phyloP scores from a whole-genome alignment of 176 grass and related monocot species.

The Carex littledalei region DNA sequence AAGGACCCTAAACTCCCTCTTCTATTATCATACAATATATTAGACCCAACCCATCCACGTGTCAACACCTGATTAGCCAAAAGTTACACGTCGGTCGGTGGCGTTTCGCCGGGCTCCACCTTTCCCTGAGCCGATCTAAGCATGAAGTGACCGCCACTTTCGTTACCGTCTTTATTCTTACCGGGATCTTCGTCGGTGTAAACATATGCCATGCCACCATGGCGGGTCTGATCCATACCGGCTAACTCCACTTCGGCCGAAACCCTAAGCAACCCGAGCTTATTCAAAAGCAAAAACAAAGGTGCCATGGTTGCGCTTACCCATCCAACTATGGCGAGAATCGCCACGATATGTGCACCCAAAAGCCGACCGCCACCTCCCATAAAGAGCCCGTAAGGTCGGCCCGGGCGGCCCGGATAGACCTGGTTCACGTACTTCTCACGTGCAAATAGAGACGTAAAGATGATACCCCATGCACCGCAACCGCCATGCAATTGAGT shows the following conservation, averaged over 20 bases:
- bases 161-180: background rate
- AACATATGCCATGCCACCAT: conserved; percentile 75
- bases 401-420: conserved; percentile 33
- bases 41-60: background rate
- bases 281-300: conserved; percentile 62
- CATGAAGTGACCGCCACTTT: background rate
- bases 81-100: background rate
- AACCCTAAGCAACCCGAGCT: conserved; percentile 63
- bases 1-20: background rate
- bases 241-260: conserved; percentile 75
- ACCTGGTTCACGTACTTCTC: conserved; percentile 71
- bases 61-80: background rate
- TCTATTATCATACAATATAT: conserved; percentile 9
- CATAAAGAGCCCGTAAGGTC: conserved; percentile 83
- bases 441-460: conserved; percentile 73
- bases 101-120: conserved; percentile 23
- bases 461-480: conserved; percentile 82
- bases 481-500: conserved; percentile 89
- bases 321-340: conserved; percentile 70
- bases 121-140: background rate
- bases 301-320: conserved; percentile 76
- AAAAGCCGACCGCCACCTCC: conserved; percentile 72
- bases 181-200: conserved; percentile 63
- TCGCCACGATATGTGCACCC: conserved; percentile 55
- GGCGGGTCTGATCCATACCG: conserved; percentile 74